Conservation (phyloP, 768 basidiomycete species). For the Rhodosporidiobolus sp. region DNA sequence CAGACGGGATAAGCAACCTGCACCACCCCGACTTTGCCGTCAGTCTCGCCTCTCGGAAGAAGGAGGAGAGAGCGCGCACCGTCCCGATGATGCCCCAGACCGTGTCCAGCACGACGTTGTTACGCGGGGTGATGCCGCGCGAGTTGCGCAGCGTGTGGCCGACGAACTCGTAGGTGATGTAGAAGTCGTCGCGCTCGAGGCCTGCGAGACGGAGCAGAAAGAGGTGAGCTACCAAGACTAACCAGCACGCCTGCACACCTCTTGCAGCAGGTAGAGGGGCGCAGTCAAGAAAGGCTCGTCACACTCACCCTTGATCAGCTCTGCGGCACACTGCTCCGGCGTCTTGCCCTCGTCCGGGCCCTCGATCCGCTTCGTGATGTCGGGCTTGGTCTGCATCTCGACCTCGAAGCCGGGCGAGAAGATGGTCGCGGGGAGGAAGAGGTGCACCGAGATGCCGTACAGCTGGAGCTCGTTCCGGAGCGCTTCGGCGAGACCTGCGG, state of each 20-base stretch:
- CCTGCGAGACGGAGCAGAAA: conserved; percentile 51
- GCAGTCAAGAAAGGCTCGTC: background rate
- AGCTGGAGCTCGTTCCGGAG: conserved; percentile 74
- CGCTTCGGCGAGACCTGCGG: conserved; percentile 73
- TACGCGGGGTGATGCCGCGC: conserved; percentile 63
- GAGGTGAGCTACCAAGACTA: background rate
- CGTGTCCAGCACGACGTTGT: conserved; percentile 61
- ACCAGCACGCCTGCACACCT: background rate
- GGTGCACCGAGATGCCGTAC: conserved; percentile 72
- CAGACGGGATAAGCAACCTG: conserved; percentile 44
- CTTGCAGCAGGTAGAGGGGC: background rate
- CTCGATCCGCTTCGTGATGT: conserved; percentile 71
- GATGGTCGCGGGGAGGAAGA: conserved; percentile 81
- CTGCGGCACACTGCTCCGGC: conserved; percentile 62
- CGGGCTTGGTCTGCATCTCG: conserved; percentile 75
- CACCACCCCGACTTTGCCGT: too few relatives aligned
- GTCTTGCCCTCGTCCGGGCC: conserved; percentile 64
- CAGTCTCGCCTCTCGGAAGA: too few relatives aligned
- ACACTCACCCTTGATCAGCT: conserved; percentile 60
- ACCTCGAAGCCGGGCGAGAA: conserved; percentile 66
- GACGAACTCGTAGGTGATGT: conserved; percentile 71
- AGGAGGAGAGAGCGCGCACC: conserved; percentile 4
- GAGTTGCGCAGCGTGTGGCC: conserved; percentile 66
- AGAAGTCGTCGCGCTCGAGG: conserved; percentile 64
- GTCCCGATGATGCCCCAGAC: conserved; percentile 29